A percentile compares a stretch with the other conserved stretches of the same genome.
phyloP scores from a whole-genome alignment of 345 rosid species.

The Populus deltoides region DNA sequence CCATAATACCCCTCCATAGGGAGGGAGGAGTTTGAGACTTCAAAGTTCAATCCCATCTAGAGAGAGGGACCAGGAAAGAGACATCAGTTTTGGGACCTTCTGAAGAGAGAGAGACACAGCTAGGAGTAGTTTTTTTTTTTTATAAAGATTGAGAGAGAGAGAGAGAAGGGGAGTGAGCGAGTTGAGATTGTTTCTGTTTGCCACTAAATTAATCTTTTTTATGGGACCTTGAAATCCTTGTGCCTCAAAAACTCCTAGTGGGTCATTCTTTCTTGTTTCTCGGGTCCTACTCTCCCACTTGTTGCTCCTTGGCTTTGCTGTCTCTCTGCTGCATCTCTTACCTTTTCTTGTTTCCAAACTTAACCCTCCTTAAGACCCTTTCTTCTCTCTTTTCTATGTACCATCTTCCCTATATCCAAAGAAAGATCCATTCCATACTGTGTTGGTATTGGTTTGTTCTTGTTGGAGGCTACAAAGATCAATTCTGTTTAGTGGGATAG shows the following conservation, averaged over 20 bases:
- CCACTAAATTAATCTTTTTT: conserved; percentile 29
- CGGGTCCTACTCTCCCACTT: conserved; percentile 48
- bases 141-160: not conserved
- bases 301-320: conserved; percentile 25
- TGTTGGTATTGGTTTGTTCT: conserved; percentile 18
- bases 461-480: conserved; percentile 7
- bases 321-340: conserved; percentile 28
- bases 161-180: conserved; percentile 13
- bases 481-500: not conserved
- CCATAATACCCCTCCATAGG: not conserved
- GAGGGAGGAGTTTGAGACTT: conserved; percentile 8
- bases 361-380: not conserved
- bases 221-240: conserved; percentile 41
- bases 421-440: conserved; percentile 23
- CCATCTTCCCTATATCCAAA: conserved; percentile 13
- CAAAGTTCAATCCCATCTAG: conserved; percentile 8
- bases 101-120: not conserved
- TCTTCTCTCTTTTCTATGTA: conserved; percentile 23
- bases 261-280: conserved; percentile 25
- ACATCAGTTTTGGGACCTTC: not conserved
- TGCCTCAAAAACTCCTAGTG: conserved; percentile 35
- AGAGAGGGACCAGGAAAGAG: conserved; percentile 7
- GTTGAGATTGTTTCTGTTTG: conserved; percentile 23
- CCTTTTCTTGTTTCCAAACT: conserved; percentile 13
- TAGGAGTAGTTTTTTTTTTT: not conserved